Base-by-base conservation (phyloP, 2,329 filamentous ascomycete species). In the Aureobasidium sp. region DNA sequence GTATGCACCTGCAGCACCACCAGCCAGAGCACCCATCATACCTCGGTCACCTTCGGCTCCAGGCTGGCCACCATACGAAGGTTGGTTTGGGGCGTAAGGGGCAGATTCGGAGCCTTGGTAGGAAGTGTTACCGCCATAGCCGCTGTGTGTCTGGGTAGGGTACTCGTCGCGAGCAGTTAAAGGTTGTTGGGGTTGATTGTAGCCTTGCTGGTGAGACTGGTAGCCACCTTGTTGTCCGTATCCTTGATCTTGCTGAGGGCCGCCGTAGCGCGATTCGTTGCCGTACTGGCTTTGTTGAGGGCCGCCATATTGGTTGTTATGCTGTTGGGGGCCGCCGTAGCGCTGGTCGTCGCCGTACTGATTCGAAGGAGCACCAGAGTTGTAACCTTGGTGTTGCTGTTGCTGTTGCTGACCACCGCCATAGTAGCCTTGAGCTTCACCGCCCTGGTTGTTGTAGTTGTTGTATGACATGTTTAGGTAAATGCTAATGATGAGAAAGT, bases 1-100 rank as follows among this genome's bases (percentile, higher is more conserved):
- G 67, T 84, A 87, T 66, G 84, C 86, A 1, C 88, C 88, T 1
- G 87, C 85, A 13, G 85, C 83, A 50, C 85, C 87, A 47, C 88
- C 88, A 13, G 82, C 84, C 2, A 89, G 72, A 1, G 86, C 83
- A 43, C 87, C 85, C 71, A 86, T 82, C 1, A 90, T 71, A 23
- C 87, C 87, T 58, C 87, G 84, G 65, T 89, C 86, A 23, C 79
- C 82, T 47, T 86, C 84, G 20, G 36, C 48, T 45, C 60, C 60
- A 36, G 60, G 48, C 40, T 66, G 45, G 25, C 66, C 58, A 40
- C 58, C 58, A 20, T 61, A 61, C 10, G 58, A 61, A 40, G 67
- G 58, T 42, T 62, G 59, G 25, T 23, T 38, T 36, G 47, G 45
- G 23, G 33, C 47, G 27, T 62, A 62, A 42, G 59, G 59, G 9